Conservation (phyloP, 2,329 filamentous ascomycete genomes). For the Stagonosporopsis rhizophila region DNA sequence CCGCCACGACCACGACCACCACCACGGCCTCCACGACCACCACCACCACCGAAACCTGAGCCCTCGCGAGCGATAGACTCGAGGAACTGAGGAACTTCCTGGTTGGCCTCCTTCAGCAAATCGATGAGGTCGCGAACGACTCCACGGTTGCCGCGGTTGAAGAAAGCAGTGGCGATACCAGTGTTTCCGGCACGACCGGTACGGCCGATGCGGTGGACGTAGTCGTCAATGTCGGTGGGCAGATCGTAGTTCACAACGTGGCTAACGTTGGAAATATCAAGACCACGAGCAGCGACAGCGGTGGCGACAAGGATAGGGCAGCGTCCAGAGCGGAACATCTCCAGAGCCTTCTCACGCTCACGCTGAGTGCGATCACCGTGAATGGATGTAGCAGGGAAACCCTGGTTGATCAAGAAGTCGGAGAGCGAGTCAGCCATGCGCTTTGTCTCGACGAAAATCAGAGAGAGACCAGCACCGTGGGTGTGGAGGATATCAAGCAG, state of each 20-base stretch:
- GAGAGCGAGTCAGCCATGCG: slow-evolving; percentile 98
- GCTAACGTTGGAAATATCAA: slow-evolving; percentile 88
- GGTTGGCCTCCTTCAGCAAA: slow-evolving; percentile 98
- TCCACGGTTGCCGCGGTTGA: slow-evolving; percentile 99
- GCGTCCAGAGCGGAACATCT: slow-evolving; percentile 95
- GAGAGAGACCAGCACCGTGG: slow-evolving; percentile 83
- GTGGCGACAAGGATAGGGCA: slow-evolving; percentile 98
- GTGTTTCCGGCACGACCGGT: slow-evolving; percentile 99
- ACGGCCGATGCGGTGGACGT: slow-evolving; percentile 99
- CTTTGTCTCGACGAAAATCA: slow-evolving; percentile 99
- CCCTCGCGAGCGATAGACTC: slow-evolving; percentile 97
- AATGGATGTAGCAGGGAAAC: slow-evolving; percentile 97
- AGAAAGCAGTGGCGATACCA: slow-evolving; percentile 97
- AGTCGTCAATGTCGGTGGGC: slow-evolving; percentile 98
- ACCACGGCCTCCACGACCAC: slow-evolving; percentile 68
- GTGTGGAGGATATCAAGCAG: slow-evolving; percentile 97
- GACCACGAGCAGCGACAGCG: slow-evolving; percentile 80
- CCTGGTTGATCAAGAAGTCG: slow-evolving; percentile 98
- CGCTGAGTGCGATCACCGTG: slow-evolving; percentile 98
- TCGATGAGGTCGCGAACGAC: slow-evolving; percentile 96
- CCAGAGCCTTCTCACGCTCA: slow-evolving; percentile 95
- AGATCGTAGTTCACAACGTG: slow-evolving; percentile 99
- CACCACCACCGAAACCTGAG: slow-evolving; percentile 77
- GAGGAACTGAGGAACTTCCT: slow-evolving; percentile 91
- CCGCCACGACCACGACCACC: slow-evolving; percentile 76